phyloP scores from a whole-genome alignment of 2,329 filamentous ascomycete species.

The Fusarium sp. region DNA sequence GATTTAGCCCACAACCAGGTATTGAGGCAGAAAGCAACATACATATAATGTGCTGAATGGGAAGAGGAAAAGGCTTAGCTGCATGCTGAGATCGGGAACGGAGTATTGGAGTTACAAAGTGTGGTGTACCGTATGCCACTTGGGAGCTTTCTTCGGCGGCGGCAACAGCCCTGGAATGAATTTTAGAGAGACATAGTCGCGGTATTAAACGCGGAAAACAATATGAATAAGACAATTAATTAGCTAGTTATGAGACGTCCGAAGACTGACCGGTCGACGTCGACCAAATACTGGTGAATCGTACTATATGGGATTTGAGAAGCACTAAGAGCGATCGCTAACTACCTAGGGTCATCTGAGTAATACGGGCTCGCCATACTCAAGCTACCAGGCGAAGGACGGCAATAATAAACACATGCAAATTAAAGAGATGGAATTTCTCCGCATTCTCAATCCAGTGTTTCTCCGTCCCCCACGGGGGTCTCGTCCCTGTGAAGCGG shows the following conservation, averaged over 20 bases:
- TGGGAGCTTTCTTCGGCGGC: background rate
- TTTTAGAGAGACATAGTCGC: conserved; percentile 12
- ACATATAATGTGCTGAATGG: conserved; percentile 9
- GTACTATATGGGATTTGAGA: background rate
- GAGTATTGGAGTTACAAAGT: conserved; percentile 45
- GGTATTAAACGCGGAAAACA: background rate
- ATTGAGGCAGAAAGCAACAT: conserved; percentile 1
- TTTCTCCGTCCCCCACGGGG: conserved; percentile 18
- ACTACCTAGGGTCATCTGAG: background rate
- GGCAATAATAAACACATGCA: conserved; percentile 18
- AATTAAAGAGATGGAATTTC: conserved; percentile 7
- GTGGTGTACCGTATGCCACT: conserved; percentile 3
- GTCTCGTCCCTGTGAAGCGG: conserved; percentile 4
- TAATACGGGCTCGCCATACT: background rate
- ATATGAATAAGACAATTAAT: background rate
- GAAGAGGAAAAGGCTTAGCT: conserved; percentile 12
- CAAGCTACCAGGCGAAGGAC: background rate
- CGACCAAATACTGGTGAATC: background rate
- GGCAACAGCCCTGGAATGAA: background rate
- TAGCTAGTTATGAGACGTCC: background rate
- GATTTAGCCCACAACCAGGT: background rate
- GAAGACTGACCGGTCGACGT: background rate
- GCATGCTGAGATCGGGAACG: conserved; percentile 19
- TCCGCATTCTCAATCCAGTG: conserved; percentile 33
- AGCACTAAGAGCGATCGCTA: background rate